Evolutionary conservation across 192 early-diverging fungal species (phyloP), one percentile per base, ranked within the genome.

Genomic region (Backusella parvicylindrica): DNA sequence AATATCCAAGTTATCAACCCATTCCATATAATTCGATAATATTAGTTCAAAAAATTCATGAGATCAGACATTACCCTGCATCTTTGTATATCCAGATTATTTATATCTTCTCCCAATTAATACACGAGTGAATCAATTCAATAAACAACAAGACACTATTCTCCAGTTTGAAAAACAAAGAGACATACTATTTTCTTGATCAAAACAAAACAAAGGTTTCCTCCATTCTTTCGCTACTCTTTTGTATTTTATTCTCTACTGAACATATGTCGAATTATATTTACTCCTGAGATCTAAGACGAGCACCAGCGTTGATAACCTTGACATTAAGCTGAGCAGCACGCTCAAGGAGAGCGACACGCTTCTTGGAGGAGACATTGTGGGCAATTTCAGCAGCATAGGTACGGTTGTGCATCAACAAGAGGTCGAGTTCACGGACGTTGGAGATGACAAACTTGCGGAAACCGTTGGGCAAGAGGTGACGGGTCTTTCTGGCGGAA

Each of bases 301-400:
- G 90, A 74, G 90, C 96, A 85, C 88, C 89, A 68, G 92, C 92
- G 90, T 99, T 99, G 86, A 90, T 91, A 77, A 99, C 93, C 89
- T 96, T 97, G 80, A 99, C 90, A 88, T 95, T 91, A 70, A 99
- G 89, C 89, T 99, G 95, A 83, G 91, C 89, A 83, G 98, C 98
- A 75, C 96, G 92, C 87, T 96, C 92, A 77, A 98, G 80, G 77
- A 99, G 96, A 60, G 85, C 90, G 66, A 97, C 87, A 73, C 98
- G 89, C 88, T 99, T 98, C 88, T 91, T 92, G 86, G 95, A 92
- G 70, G 91, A 91, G 76, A 99, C 93, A 87, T 93, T 95, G 92
- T 97, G 96, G 84, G 95, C 97, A 79, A 99, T 98, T 90, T 99
- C 97, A 77, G 97, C 98, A 73, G 97, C 95, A 88, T 94, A 99